Conservation (phyloP, 352 stramenopile species). For the Phytophthora citricola region DNA sequence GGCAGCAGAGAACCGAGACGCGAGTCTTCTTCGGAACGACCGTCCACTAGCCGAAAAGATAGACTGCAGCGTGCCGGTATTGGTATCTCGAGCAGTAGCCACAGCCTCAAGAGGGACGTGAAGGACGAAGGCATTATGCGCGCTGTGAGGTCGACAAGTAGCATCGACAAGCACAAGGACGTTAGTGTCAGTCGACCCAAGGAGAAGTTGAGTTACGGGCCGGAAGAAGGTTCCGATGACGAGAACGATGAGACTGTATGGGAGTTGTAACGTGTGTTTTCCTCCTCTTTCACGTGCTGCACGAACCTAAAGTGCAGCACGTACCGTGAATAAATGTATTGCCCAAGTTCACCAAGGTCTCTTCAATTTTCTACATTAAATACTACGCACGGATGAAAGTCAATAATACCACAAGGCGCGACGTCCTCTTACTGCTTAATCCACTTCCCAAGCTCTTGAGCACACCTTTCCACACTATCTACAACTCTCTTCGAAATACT, state of each 20-base stretch:
- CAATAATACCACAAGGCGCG: constrained; percentile 22
- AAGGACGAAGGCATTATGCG: constrained; percentile 29
- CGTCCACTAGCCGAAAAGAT: constrained; percentile 20
- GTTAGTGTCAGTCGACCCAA: constrained; percentile 7
- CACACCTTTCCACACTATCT: constrained; percentile 17
- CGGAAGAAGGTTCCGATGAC: constrained; percentile 19
- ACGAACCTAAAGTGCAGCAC: background rate
- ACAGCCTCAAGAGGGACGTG: constrained; percentile 22
- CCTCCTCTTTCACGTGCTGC: constrained; percentile 11
- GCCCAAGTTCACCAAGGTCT: constrained; percentile 1
- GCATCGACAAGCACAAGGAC: constrained; percentile 16
- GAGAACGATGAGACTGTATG: constrained; percentile 41
- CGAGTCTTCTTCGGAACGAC: constrained; percentile 17
- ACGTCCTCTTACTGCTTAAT: constrained; percentile 14
- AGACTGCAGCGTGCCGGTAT: constrained; percentile 30
- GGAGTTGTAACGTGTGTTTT: constrained; percentile 32
- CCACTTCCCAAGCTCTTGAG: constrained; percentile 10
- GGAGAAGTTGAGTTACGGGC: constrained; percentile 28
- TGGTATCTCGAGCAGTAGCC: constrained; percentile 26
- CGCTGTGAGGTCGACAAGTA: constrained; percentile 29
- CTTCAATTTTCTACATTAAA: constrained; percentile 20
- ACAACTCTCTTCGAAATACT: constrained; percentile 29
- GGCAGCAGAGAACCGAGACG: constrained; percentile 23
- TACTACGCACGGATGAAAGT: constrained; percentile 10
- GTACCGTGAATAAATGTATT: constrained; percentile 25